A percentile compares a stretch with the other conserved stretches of the same genome.
Conservation (phyloP, 176 grass and related monocot species). For the Chrysopogon serrulatus region DNA sequence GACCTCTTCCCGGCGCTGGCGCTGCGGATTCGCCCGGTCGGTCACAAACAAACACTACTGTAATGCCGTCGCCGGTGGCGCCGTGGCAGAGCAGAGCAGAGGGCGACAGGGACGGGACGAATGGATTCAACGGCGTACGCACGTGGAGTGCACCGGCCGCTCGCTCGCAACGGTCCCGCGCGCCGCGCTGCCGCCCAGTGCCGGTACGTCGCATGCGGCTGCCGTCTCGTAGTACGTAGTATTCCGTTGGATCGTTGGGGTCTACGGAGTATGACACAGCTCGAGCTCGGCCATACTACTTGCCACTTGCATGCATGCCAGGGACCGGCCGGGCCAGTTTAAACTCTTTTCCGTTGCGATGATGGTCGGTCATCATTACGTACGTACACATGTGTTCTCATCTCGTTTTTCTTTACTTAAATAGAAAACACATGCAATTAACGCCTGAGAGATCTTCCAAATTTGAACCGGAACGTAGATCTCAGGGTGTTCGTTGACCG, state of each 20-base stretch:
- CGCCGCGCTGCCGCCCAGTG: background rate
- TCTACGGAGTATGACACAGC: too few species aligned
- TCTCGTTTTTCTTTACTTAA: background rate
- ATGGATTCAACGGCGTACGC: background rate
- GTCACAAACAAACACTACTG: background rate
- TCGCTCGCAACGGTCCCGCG: background rate
- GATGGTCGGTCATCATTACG: background rate
- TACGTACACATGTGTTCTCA: background rate
- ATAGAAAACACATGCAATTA: too few species aligned
- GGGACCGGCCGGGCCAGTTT: too few species aligned
- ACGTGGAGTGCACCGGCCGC: background rate
- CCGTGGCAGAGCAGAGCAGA: background rate
- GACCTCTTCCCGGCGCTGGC: too few species aligned
- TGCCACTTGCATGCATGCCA: too few species aligned
- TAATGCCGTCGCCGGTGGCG: background rate
- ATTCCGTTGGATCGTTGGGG: background rate
- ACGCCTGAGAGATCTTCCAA: background rate
- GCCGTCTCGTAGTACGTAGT: too few species aligned
- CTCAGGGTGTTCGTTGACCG: background rate
- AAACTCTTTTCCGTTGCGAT: background rate
- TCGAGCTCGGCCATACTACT: too few species aligned
- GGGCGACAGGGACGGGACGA: background rate
- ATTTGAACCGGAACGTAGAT: background rate
- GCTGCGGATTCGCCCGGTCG: background rate
- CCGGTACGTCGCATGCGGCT: too few species aligned